Base-by-base conservation (phyloP, 768 basidiomycete genomes). In the Calocera cornea region DNA sequence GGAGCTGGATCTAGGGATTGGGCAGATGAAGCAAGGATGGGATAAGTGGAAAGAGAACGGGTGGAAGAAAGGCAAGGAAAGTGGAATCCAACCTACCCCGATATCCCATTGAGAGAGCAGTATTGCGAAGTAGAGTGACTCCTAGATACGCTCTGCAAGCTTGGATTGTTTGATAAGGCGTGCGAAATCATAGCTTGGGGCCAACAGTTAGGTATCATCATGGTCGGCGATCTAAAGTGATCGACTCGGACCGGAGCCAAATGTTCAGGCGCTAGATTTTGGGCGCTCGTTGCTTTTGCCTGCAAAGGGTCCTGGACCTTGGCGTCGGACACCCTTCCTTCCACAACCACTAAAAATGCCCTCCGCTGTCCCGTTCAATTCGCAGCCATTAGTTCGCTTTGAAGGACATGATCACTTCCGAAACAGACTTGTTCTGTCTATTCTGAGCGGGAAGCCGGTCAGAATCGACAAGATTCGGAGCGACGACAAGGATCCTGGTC, bases 401-500 rank as follows among this genome's bases (percentile, higher is more conserved):
- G 72, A 72, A 8, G 90, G 92, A 0, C 92, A 95, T 75, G 83
- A 87, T 66, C 83, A 90, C 78, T 80, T 99, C 34, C 83, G 95
- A 22, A 85, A 88, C 69, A 87, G 95, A 33, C 80, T 98, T 2
- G 88, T 94, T 0, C 81, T 98, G n/a, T 90, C 91, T 0, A 82
- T 98, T 22, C 81, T 98, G 40, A 93, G 91, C 64, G 92, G 95
- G 65, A 90, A 89, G 72, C 79, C 87, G 44, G 84, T 95, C 2
- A 83, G 86, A 67, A 89, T 98, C 41, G 87, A 93, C 73, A 87
- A 85, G 71, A 97, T 99, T 68, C 86, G 97, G 31, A 80, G 90
- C 0, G 86, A 92, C 34, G 94, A 97, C 77, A 93, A 93, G 73
- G 89, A 98, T 75, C 95, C 95, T 29, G 97, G 97, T 75, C 78